Base-by-base conservation (phyloP, 2,329 filamentous ascomycete genomes). In the Colletotrichum orbiculare region DNA sequence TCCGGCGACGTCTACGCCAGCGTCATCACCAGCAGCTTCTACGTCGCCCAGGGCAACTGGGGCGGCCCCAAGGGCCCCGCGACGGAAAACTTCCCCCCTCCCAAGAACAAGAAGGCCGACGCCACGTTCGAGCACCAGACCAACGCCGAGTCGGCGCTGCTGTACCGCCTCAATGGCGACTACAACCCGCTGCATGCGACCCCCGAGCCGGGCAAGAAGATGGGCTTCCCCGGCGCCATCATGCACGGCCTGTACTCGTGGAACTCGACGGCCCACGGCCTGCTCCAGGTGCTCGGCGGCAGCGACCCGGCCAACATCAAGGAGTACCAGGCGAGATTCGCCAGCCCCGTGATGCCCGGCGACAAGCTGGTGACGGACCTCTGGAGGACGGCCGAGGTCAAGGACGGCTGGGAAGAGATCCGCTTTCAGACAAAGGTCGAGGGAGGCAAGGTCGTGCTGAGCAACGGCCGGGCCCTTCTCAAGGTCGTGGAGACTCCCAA, bases 121-220 rank as follows among this genome's bases (percentile, higher is more conserved):
- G 86, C 83, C 47, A 85, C 88, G 6, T 86, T 91, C 70, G 85
- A 87, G 72, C 86, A 91, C 72, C 89, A 93, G 78, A 93, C 91
- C 5, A 91, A 82, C 34, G 74, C 81, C 57, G 88, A 94, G 80
- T 92, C 92, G 5, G 88, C 92, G 8, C 86, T 91, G 68, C 82
- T 96, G 60, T 96, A 96, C 78, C 87, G 93, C 68, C 85, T 97
- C 54, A 97, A 97, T 72, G 94, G 94, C 69, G 94, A 97, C 81
- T 97, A 97, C 80, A 97, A 97, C 82, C 94, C 94, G 35, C 88
- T 97, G 41, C 94, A 97, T 76, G 93, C 93, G 7, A 92, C 91
- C 15, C 93, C 93, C 11, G 92, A 93, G 79, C 92, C 93, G 0
- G 93, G 93, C 66, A 80, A 87, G 78, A 91, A 93, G 81, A 97